A percentile compares a stretch with the other conserved stretches of the same genome.
Conservation (phyloP, 2,329 filamentous ascomycete genomes). For the Epichloe brachyelytri region DNA sequence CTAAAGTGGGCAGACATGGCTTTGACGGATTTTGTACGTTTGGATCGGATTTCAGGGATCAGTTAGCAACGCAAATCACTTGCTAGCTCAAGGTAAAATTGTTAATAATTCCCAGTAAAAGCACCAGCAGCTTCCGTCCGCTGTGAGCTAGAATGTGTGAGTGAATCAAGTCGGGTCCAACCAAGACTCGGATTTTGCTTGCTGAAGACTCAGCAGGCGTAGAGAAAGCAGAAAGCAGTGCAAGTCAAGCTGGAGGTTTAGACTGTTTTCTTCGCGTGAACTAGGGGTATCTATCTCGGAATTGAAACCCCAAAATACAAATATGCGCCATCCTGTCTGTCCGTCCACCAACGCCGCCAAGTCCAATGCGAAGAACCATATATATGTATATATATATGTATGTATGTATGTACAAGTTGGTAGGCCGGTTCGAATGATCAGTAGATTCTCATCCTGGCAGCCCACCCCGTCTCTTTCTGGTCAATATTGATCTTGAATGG, state of each 20-base stretch:
- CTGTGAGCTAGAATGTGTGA: too few relatives aligned
- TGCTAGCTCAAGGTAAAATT: not conserved
- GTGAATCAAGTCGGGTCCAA: too few relatives aligned
- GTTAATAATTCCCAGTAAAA: not conserved
- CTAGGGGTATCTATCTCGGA: slow-evolving; percentile 3
- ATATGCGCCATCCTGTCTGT: not conserved
- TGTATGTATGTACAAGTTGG: too few relatives aligned
- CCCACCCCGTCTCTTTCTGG: slow-evolving; percentile 65
- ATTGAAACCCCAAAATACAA: not conserved
- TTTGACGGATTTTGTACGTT: slow-evolving; percentile 4
- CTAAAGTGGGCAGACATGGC: not conserved
- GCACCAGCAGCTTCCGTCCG: too few relatives aligned
- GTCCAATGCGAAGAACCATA: not conserved
- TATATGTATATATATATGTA: not conserved
- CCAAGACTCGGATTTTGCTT: too few relatives aligned
- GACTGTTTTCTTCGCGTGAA: not conserved
- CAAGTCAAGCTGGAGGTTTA: not conserved
- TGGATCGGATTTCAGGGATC: slow-evolving; percentile 1
- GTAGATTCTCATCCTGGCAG: slow-evolving; percentile 65
- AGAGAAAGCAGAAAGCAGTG: not conserved
- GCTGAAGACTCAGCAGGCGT: too few relatives aligned
- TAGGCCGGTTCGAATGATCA: slow-evolving; percentile 15
- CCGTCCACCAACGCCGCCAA: not conserved
- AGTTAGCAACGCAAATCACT: not conserved
- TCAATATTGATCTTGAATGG: slow-evolving; percentile 88